Percentiles rank a stretch among this genome's conserved stretches.
Conservation (phyloP, 1,284 basidiomycete genomes). For the Chalciporus sp. region DNA sequence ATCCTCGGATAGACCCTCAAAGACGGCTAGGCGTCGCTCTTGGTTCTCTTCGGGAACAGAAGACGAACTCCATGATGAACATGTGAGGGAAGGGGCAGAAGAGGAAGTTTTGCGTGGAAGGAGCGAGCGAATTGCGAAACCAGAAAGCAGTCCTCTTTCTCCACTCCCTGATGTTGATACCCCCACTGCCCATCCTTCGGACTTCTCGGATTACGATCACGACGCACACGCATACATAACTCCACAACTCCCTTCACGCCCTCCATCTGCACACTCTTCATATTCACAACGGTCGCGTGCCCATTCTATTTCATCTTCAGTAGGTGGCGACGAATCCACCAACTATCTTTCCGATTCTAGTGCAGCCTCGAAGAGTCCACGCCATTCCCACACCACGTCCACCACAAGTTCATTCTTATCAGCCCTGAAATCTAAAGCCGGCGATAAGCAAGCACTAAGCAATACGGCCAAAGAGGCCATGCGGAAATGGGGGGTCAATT, state of each 20-base stretch:
- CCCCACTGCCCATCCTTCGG: conserved; percentile 14
- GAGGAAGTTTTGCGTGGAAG: conserved; percentile 17
- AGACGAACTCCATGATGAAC: conserved; percentile 27
- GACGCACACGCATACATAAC: conserved; percentile 21
- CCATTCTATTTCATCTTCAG: conserved; percentile 33
- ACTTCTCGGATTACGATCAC: conserved; percentile 22
- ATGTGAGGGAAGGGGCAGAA: conserved; percentile 31
- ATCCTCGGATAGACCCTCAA: conserved; percentile 15
- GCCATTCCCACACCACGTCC: conserved; percentile 34
- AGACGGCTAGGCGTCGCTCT: conserved; percentile 37
- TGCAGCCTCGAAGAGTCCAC: conserved; percentile 33
- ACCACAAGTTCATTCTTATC: conserved; percentile 63
- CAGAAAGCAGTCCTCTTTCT: conserved; percentile 23
- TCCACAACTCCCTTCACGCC: conserved; percentile 15
- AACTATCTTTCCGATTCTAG: conserved; percentile 32
- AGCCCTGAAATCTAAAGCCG: conserved; percentile 73
- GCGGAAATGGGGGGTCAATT: conserved; percentile 87
- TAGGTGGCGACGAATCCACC: conserved; percentile 28
- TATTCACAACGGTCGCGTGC: conserved; percentile 31
- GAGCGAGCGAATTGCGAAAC: conserved; percentile 13
- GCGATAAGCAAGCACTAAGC: conserved; percentile 81
- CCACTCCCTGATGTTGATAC: conserved; percentile 28
- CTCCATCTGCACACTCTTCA: conserved; percentile 28
- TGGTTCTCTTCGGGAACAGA: conserved; percentile 39
- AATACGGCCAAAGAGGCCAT: conserved; percentile 83